phyloP scores from a whole-genome alignment of 805 yeast species.

The Pichia insulana region DNA sequence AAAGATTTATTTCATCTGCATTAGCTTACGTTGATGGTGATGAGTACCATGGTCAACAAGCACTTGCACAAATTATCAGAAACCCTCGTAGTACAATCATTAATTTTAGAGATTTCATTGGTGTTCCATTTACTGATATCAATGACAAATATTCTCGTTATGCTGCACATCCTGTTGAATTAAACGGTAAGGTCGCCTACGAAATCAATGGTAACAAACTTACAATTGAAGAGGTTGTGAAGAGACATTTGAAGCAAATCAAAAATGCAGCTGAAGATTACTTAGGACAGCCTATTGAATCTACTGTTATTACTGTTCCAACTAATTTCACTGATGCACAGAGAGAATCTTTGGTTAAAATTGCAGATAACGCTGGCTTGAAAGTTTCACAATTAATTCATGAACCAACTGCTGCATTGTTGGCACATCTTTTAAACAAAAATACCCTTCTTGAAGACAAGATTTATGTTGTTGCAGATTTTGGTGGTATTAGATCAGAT shows the following conservation, averaged over 20 bases:
- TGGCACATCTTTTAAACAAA: constrained; percentile 61
- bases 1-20: constrained; percentile 90
- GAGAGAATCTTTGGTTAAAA: constrained; percentile 49
- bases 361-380: constrained; percentile 66
- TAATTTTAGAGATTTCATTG: constrained; percentile 90
- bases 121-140: constrained; percentile 60
- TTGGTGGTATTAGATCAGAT: constrained; percentile 93
- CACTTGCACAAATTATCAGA: constrained; percentile 84
- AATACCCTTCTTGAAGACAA: constrained; percentile 52
- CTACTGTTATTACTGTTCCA: constrained; percentile 85
- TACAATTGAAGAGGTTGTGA: constrained; percentile 68
- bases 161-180: constrained; percentile 60
- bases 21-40: constrained; percentile 88
- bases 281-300: constrained; percentile 71
- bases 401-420: constrained; percentile 87
- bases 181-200: constrained; percentile 62
- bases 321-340: constrained; percentile 75
- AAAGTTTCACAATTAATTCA: constrained; percentile 78
- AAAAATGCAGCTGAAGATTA: constrained; percentile 88
- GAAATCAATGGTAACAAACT: constrained; percentile 49
- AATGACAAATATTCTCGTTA: constrained; percentile 55
- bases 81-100: constrained; percentile 79
- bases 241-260: constrained; percentile 76
- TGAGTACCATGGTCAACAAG: constrained; percentile 97
- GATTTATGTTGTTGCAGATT: constrained; percentile 85